These are phyloP conservation scores for Fusarium ambrosium DNA, from an alignment of 2,329 filamentous ascomycete species.

Conservation along the genomic window DNA sequence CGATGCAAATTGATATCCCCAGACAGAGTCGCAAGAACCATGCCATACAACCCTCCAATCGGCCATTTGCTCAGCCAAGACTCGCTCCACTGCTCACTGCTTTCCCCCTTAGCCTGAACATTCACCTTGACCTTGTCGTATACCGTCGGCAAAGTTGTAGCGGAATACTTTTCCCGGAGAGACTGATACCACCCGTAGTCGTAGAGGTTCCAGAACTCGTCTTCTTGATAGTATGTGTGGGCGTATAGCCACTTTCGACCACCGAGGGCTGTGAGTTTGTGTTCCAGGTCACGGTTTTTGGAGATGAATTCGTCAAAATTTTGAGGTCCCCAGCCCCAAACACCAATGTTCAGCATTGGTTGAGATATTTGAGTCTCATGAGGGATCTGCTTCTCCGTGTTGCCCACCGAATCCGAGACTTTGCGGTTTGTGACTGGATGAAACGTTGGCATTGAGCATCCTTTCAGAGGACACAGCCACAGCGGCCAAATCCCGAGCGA, in stretches of 20 bases:
- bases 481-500: constrained; percentile 47
- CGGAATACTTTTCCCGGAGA: constrained; percentile 71
- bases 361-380: neutral
- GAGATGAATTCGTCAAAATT: constrained; percentile 66
- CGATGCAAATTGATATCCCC: constrained; percentile 37
- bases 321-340: constrained; percentile 80
- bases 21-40: constrained; percentile 33
- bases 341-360: constrained; percentile 69
- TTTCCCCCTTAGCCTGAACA: constrained; percentile 36
- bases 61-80: constrained; percentile 32
- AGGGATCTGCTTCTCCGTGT: neutral
- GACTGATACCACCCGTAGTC: constrained; percentile 69
- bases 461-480: constrained; percentile 47
- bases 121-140: constrained; percentile 75
- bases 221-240: constrained; percentile 79
- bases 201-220: constrained; percentile 75
- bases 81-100: neutral
- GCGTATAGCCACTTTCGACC: constrained; percentile 88
- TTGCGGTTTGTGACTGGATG: constrained; percentile 21
- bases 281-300: constrained; percentile 76
- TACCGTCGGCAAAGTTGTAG: constrained; percentile 69
- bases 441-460: constrained; percentile 38
- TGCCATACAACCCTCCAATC: constrained; percentile 39
- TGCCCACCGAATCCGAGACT: fast-evolving
- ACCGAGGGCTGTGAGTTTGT: constrained; percentile 71